Base-by-base conservation (phyloP, 2,329 filamentous ascomycete genomes). In the Lachnellula occidentalis region DNA sequence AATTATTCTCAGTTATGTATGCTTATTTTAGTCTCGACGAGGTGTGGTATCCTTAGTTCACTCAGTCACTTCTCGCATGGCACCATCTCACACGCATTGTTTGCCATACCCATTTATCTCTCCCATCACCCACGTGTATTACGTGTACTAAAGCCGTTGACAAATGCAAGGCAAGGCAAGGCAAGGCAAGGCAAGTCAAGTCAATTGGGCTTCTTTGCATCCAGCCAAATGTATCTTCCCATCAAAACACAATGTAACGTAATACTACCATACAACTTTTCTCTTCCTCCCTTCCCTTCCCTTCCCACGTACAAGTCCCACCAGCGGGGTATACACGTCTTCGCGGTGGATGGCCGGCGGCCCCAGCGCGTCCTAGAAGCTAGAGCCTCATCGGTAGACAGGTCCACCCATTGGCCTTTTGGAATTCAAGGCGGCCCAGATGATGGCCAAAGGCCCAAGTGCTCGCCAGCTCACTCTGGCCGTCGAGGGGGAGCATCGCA, bases 311-410 rank as follows among this genome's bases (percentile, higher is more conserved):
- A 11, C 17, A 15, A 17, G 15, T 41, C 17, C 17, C 37, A 19
- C 27, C 27, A 31, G 27, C 27, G 27, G 27, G 27, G 27, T 31
- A 31, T 31, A 11, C 27, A 31, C 27, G 27, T 31, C 27, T 31
- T 31, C 27, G 27, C 27, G 27, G 27, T 31, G 27, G 27, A 3
- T 9, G 53, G 47, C 46, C 48, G 21, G 8, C 48, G 21, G 8
- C 45, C 22, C 48, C 42, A 50, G 22, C 53, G 48, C 55, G 54
- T 57, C 52, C 52, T 17, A 36, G 6, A 27, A 39, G 5, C 42
- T 53, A 48, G 55, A 59, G 57, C 54, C 57, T 57, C 57, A 59
- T 31, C 9, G 9, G 8, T 31, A 9, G 27, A 31, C 9, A 11
- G 27, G 27, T 31, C 4, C 27, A 31, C 27, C 27, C 8, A 31